These are phyloP conservation scores for Phaeodactylum tricornutum DNA, from an alignment of 108 stramenopile genomes.

Conservation along the genomic window DNA sequence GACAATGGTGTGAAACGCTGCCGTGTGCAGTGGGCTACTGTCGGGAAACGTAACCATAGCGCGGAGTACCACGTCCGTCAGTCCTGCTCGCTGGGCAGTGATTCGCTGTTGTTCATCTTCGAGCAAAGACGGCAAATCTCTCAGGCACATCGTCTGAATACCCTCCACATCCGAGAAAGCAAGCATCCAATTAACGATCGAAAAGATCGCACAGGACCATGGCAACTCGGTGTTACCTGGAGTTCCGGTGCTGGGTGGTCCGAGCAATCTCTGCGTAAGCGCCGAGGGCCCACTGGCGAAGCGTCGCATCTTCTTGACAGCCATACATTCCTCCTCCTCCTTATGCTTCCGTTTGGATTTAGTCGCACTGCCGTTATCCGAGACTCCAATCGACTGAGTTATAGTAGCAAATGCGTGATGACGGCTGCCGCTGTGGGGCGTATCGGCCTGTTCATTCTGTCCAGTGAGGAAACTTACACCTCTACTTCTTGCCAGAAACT, in stretches of 20 bases:
- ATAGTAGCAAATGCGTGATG: not conserved
- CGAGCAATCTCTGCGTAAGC: conserved; percentile 55
- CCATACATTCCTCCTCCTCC: not conserved
- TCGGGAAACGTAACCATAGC: conserved; percentile 81
- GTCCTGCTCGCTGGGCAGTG: conserved; percentile 61
- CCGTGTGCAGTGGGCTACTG: conserved; percentile 65
- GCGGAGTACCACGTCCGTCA: conserved; percentile 68
- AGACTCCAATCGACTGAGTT: conserved; percentile 4
- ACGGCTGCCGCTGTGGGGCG: not conserved
- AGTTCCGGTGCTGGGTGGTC: conserved; percentile 37
- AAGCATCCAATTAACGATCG: conserved; percentile 87
- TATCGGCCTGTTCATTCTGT: not conserved
- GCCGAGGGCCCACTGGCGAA: conserved; percentile 47
- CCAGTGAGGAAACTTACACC: not conserved
- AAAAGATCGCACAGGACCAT: conserved; percentile 82
- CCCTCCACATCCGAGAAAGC: conserved; percentile 78
- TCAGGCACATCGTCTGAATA: conserved; percentile 80
- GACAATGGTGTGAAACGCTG: conserved; percentile 85
- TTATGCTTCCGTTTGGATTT: conserved; percentile 5
- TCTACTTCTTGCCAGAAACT: conserved; percentile 18
- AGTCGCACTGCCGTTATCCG: conserved; percentile 10
- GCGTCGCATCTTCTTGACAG: conserved; percentile 4
- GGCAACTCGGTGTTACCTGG: conserved; percentile 51
- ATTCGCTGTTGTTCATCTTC: conserved; percentile 69
- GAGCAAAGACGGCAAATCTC: conserved; percentile 57